Percentiles rank a stretch among this genome's conserved stretches.
Evolutionary conservation across 768 basidiomycete genomes (phyloP).

Genomic region (Rhizopogon sp.): DNA sequence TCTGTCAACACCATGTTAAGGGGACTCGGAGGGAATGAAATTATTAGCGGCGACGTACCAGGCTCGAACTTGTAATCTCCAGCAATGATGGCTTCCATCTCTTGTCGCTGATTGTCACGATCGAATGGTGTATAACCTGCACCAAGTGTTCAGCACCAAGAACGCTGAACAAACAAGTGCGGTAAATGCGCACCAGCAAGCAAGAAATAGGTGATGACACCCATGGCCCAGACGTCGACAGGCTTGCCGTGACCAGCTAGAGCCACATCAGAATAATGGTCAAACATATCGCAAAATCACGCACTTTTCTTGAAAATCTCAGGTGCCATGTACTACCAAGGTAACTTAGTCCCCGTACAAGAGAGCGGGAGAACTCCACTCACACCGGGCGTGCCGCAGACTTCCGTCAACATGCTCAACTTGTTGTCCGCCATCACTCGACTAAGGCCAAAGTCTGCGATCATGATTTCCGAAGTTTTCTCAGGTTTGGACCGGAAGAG

Average conservation of each 20-base stretch:
- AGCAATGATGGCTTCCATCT: conserved; percentile 93
- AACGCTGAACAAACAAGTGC: not conserved
- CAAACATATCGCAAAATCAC: conserved; percentile 15
- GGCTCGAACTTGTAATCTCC: conserved; percentile 94
- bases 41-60: conserved; percentile 21
- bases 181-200: conserved; percentile 48
- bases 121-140: conserved; percentile 95
- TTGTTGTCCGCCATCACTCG: conserved; percentile 90
- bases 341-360: conserved; percentile 4
- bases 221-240: conserved; percentile 97
- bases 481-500: conserved; percentile 87
- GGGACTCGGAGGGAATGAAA: not conserved
- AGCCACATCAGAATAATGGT: not conserved
- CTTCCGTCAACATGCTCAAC: conserved; percentile 83
- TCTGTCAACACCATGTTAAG: conserved; percentile 25
- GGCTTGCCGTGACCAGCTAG: conserved; percentile 90
- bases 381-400: conserved; percentile 91
- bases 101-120: conserved; percentile 78
- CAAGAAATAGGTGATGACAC: conserved; percentile 96
- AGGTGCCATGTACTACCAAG: conserved; percentile 80
- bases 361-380: conserved; percentile 19
- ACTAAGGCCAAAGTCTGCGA: conserved; percentile 94
- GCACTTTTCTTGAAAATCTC: conserved; percentile 91
- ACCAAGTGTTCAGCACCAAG: not conserved
- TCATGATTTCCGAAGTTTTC: conserved; percentile 85